Evolutionary conservation across 352 stramenopile genomes (phyloP), one percentile per base, ranked within the genome.

Genomic region (Phytophthora rubi): DNA sequence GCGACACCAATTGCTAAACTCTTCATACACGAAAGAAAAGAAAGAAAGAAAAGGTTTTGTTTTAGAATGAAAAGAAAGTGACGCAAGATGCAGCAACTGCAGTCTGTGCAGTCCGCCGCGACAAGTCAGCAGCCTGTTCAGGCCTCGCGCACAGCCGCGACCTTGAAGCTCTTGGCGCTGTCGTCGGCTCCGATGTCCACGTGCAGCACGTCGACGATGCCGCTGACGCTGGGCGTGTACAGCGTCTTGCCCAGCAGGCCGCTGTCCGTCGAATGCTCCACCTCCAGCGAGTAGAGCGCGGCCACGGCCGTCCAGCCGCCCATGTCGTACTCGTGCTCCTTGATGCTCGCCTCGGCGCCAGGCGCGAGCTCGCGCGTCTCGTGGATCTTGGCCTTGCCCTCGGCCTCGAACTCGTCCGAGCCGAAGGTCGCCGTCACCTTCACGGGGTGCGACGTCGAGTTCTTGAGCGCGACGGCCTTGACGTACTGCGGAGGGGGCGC

Each of bases 311-410:
- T 92, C 83, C 82, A 94, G 37, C 76, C 73, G 61, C 78, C 88
- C 88, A 95, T 95, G 76, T 95, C 78, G 77, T 90, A 94, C 71
- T 86, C 75, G 61, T 90, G 79, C 62, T 91, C 86, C 35, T 79
- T 73, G 42, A 94, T 69, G 26, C 39, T 79, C 5, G 59, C 62
- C 32, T 80, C 73, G 0, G 70, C 72, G 7, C 82, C 62, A 0
- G 86, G 76, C 23, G 70, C 81, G 44, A 93, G 49, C 64, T 85
- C 78, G 45, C 77, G 62, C 37, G 73, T 85, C 67, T 92, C 80
- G 35, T 66, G 64, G 62, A 94, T 86, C 75, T 92, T 90, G 42
- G 70, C 73, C 57, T 94, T 82, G 44, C 86, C 88, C 35, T 82
- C 75, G 37, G 82, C 82, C 60, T 85, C 85, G 53, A 93, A 77